Evolutionary conservation across 768 basidiomycete species (phyloP), one percentile per base, ranked within the genome.

Genomic region (Infundibulicybe gibba): DNA sequence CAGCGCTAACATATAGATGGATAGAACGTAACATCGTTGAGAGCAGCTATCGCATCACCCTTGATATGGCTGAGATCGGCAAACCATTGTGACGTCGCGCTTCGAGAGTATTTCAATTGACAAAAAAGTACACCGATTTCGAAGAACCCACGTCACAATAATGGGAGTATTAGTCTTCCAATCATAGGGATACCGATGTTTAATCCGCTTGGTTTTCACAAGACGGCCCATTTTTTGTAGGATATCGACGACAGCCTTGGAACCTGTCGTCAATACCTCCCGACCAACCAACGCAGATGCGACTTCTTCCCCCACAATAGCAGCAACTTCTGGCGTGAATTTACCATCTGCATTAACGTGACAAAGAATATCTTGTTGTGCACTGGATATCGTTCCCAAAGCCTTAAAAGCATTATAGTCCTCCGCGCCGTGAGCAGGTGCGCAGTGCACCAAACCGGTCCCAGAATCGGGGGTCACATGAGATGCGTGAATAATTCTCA

Each of bases 21-120:
- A 51, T 81, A 80, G 64, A 95, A 97, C 0, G 73, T 52, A 15
- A 97, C 90, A 1, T 71, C 63, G 40, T 80, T 61, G 10, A 97
- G 74, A 0, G 90, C 85, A 6, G 69, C 53, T 17, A 94, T 56
- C 0, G 95, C 93, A 41, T 75, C 63, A 0, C 78, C 75, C 59
- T 97, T 97, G 68, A 99, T 87, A 38, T 73, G 68, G 42, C 89
- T 89, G 17, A 98, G 68, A 59, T 95, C 90, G 3, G 94, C 93
- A 60, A 99, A 99, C 95, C 95, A 99, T 55, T 98, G 95, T 0
- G 90, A 91, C 2, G 94, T 97, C 0, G 94, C 90, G 13, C 91
- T 91, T 52, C 15, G 48, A 38, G 20, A 17, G n/a, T 41, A 31
- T 47, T 39, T 38, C 20, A 25, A 30, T 16, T 8, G 16, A 40